Percentiles rank a stretch among this genome's conserved stretches.
Conservation (phyloP, 176 grass and related monocot species). For the Hsuehochloa calcarea region DNA sequence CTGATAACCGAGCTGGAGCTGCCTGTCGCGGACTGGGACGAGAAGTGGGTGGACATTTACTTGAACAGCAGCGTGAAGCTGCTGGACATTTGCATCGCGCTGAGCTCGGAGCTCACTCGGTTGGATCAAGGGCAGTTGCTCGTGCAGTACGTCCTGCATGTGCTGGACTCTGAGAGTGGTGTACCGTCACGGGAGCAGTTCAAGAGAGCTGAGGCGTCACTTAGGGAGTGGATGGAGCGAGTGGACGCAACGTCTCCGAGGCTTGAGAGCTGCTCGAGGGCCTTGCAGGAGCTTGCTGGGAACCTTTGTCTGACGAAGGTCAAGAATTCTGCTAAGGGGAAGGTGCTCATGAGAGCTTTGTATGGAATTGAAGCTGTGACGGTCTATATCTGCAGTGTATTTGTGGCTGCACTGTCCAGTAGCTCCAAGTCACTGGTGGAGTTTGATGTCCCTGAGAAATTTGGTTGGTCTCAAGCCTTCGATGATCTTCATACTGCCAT, state of each 20-base stretch:
- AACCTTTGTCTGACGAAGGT: conserved; percentile 63
- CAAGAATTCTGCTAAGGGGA: conserved; percentile 77
- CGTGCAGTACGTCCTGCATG: conserved; percentile 60
- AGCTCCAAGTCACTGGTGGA: conserved; percentile 46
- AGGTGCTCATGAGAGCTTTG: conserved; percentile 67
- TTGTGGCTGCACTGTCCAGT: conserved; percentile 53
- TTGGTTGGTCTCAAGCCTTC: conserved; percentile 72
- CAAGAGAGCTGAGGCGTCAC: conserved; percentile 37
- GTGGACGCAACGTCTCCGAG: conserved; percentile 34
- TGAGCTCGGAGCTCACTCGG: conserved; percentile 71
- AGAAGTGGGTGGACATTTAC: conserved; percentile 89
- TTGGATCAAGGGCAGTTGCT: conserved; percentile 80
- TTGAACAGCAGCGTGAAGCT: conserved; percentile 78
- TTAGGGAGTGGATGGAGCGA: conserved; percentile 62
- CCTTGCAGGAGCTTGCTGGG: conserved; percentile 53
- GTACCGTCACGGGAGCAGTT: conserved; percentile 50
- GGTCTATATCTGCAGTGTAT: conserved; percentile 50
- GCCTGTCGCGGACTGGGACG: conserved; percentile 83
- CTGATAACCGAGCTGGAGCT: conserved; percentile 75
- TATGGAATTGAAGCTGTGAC: conserved; percentile 72
- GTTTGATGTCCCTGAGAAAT: conserved; percentile 61
- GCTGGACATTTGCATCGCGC: conserved; percentile 69
- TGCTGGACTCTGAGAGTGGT: conserved; percentile 31
- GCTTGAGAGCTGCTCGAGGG: conserved; percentile 51
- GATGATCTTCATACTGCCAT: conserved; percentile 51